Conservation (phyloP, 2,329 filamentous ascomycete genomes). For the Phyllosticta citrichinensis region DNA sequence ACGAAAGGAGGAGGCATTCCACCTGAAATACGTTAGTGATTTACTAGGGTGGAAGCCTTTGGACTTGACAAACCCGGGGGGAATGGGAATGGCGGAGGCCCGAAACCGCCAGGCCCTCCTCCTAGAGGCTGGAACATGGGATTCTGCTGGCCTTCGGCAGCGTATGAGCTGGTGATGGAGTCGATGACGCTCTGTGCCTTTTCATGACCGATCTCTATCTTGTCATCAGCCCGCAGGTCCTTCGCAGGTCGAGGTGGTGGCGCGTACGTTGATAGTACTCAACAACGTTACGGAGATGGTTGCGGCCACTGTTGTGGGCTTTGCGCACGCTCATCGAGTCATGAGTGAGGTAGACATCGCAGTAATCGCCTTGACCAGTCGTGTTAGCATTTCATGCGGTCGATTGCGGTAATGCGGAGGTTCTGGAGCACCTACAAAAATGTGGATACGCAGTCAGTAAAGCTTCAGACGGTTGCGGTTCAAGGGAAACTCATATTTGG, state of each 20-base stretch:
- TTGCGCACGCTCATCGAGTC: conserved; percentile 99
- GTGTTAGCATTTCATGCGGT: conserved; percentile 14
- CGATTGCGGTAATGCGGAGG: conserved; percentile 6
- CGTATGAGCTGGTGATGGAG: conserved; percentile 92
- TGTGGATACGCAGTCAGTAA: conserved; percentile 39
- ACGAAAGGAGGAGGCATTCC: conserved; percentile 25
- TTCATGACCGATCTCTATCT: conserved; percentile 89
- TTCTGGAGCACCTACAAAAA: conserved; percentile 49
- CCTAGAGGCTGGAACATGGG: conserved; percentile 55
- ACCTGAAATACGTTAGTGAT: conserved; percentile 7
- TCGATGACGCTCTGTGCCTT: conserved; percentile 98
- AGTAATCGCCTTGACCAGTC: conserved; percentile 65
- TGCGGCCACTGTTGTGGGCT: conserved; percentile 92
- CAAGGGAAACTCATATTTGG: conserved; percentile 61
- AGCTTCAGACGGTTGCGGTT: neutral
- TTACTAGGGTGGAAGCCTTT: neutral
- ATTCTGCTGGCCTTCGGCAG: conserved; percentile 86
- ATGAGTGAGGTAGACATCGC: conserved; percentile 99
- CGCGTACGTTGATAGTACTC: conserved; percentile 89
- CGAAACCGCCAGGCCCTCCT: conserved; percentile 30
- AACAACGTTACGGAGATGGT: conserved; percentile 93
- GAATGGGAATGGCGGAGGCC: conserved; percentile 50
- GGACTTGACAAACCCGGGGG: conserved; percentile 45
- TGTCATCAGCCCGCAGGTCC: neutral
- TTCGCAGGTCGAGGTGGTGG: neutral